A percentile compares a stretch with the other conserved stretches of the same genome.
phyloP scores from a whole-genome alignment of 2,329 filamentous ascomycete genomes.

The Tetracladium maxilliforme region DNA sequence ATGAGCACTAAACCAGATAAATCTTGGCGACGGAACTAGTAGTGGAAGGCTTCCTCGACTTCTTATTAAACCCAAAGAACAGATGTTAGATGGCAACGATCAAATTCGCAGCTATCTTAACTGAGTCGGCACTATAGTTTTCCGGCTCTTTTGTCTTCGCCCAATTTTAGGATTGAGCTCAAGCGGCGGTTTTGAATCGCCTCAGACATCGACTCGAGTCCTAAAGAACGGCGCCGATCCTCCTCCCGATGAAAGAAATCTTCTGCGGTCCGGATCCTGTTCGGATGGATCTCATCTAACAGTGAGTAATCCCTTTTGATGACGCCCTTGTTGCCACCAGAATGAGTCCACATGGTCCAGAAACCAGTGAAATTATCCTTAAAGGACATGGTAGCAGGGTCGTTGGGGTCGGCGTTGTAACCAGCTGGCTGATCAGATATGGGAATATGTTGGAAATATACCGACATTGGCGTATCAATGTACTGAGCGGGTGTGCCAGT shows the following conservation, averaged over 20 bases:
- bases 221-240: conserved; percentile 12
- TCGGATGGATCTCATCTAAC: conserved; percentile 34
- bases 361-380: conserved; percentile 33
- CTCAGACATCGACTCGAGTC: conserved; percentile 16
- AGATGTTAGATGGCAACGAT: no score
- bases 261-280: conserved; percentile 28
- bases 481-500: conserved; percentile 25
- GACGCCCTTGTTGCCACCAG: conserved; percentile 23
- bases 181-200: conserved; percentile 12
- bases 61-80: no score
- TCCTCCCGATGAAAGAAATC: conserved; percentile 29
- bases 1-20: no score
- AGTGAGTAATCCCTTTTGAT: conserved; percentile 29
- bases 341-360: conserved; percentile 29
- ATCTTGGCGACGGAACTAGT: no score
- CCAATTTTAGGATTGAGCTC: conserved; percentile 12
- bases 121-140: no score
- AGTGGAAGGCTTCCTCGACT: no score
- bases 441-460: conserved; percentile 12
- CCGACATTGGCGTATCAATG: conserved; percentile 18
- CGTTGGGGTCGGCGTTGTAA: conserved; percentile 16
- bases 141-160: no score
- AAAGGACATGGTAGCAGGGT: conserved; percentile 21
- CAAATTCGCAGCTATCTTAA: no score
- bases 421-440: neutral